These are phyloP conservation scores for Phalaenopsis hybrid DNA, from an alignment of 116 monocot species.

Conservation along the genomic window DNA sequence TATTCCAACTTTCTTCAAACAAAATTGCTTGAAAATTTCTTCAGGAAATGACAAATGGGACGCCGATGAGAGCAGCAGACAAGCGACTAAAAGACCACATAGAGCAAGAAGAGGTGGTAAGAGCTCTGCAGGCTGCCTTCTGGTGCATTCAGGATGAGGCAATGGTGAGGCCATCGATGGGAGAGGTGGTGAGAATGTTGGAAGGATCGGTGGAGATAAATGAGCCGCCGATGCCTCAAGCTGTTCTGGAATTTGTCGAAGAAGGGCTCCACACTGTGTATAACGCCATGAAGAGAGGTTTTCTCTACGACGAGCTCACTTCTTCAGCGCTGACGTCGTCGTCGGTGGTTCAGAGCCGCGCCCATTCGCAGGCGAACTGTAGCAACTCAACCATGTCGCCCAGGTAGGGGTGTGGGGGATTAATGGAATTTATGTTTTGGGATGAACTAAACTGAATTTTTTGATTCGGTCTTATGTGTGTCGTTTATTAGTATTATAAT, in stretches of 20 bases:
- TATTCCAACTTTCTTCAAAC: too few species aligned
- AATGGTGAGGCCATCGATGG: slow-evolving; percentile 40
- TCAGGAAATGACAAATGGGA: slow-evolving; percentile 22
- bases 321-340: not conserved
- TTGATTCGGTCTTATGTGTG: too few species aligned
- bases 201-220: slow-evolving; percentile 32
- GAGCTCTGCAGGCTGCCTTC: slow-evolving; percentile 17
- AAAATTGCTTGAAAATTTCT: not conserved
- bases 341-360: slow-evolving; percentile 17
- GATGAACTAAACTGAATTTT: too few species aligned
- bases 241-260: slow-evolving; percentile 28
- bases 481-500: too few species aligned
- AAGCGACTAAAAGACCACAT: slow-evolving; percentile 21
- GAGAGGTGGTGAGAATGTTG: slow-evolving; percentile 43
- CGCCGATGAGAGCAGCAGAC: slow-evolving; percentile 17
- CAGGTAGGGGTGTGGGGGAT: slow-evolving; percentile 3
- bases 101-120: slow-evolving; percentile 27
- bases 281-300: slow-evolving; percentile 24
- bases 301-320: not conserved
- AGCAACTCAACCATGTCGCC: slow-evolving; percentile 44
- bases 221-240: slow-evolving; percentile 36
- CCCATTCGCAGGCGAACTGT: slow-evolving; percentile 23
- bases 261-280: slow-evolving; percentile 35
- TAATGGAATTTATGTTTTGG: not conserved
- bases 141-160: slow-evolving; percentile 53